Conservation (phyloP, 176 grass and related monocot species). For the Paspalum notatum region DNA sequence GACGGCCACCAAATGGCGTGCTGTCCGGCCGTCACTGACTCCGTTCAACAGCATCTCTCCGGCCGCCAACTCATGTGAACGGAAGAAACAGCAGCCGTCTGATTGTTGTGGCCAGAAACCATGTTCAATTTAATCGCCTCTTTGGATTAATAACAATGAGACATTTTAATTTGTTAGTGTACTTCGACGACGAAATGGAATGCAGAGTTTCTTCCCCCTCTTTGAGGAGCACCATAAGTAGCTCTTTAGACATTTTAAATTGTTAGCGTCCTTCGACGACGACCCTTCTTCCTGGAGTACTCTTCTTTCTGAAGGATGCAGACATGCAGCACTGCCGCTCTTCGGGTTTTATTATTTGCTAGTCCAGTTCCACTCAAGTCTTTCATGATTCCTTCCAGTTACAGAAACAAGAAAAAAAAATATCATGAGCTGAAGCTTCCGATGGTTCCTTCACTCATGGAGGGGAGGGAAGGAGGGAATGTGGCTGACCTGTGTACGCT, state of each 20-base stretch:
- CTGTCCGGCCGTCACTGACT: neutral
- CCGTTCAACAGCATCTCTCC: neutral
- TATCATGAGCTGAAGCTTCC: neutral
- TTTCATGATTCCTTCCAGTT: neutral
- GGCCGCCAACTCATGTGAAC: neutral
- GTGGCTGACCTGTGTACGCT: neutral
- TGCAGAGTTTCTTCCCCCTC: neutral
- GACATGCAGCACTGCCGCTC: neutral
- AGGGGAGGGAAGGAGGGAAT: neutral
- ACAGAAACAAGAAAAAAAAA: neutral
- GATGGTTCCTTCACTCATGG: neutral
- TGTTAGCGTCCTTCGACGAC: too few species aligned
- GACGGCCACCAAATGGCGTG: slow-evolving; percentile 37
- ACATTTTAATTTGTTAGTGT: neutral
- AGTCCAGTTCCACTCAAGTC: neutral
- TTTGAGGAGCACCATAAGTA: neutral
- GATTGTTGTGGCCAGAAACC: neutral
- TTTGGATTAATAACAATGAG: neutral
- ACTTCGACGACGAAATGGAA: neutral
- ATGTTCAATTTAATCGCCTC: neutral
- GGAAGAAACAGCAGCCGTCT: slow-evolving; percentile 10
- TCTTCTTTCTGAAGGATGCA: neutral
- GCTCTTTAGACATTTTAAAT: neutral
- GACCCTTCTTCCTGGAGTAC: too few species aligned
- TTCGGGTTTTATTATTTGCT: too few species aligned